Percentiles rank a stretch among this genome's conserved stretches.
Evolutionary conservation across 2,329 filamentous ascomycete genomes (phyloP).

Genomic region (Botrytis byssoidea): DNA sequence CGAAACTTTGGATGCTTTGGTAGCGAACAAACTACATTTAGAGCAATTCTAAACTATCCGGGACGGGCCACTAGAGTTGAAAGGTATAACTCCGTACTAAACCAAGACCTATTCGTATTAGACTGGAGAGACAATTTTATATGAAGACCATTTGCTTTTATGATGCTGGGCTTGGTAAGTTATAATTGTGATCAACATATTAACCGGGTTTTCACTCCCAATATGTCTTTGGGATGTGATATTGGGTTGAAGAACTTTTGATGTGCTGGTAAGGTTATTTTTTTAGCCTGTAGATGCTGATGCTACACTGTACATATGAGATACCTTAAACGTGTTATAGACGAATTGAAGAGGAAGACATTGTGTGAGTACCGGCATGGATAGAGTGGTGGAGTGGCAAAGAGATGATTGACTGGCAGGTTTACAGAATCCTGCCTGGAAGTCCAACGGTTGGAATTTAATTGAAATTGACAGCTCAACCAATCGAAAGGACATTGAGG

Average conservation of each 20-base stretch:
- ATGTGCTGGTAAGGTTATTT: not conserved
- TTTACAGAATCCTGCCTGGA: not conserved
- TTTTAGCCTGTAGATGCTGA: not conserved
- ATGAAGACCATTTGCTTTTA: not conserved
- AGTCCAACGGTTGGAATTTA: not conserved
- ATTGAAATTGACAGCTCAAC: not conserved
- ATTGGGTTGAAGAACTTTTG: not conserved
- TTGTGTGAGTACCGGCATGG: not conserved
- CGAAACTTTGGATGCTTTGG: not conserved
- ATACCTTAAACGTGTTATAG: not conserved
- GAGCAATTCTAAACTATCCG: not conserved
- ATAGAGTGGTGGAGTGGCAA: not conserved
- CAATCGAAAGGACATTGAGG: not conserved
- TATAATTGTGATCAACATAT: slow-evolving; percentile 20
- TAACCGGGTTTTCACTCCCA: not conserved
- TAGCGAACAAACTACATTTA: not conserved
- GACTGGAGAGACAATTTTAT: not conserved
- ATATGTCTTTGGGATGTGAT: slow-evolving; percentile 6
- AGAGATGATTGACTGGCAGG: not conserved
- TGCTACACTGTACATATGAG: not conserved
- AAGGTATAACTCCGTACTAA: not conserved
- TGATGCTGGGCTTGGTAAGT: not conserved
- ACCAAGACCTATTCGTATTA: slow-evolving; percentile 7
- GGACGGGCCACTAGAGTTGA: slow-evolving; percentile 2
- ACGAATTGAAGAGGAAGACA: not conserved